These are phyloP conservation scores for Bauhinia variegata DNA, from an alignment of 306 rosid species.

Conservation along the genomic window DNA sequence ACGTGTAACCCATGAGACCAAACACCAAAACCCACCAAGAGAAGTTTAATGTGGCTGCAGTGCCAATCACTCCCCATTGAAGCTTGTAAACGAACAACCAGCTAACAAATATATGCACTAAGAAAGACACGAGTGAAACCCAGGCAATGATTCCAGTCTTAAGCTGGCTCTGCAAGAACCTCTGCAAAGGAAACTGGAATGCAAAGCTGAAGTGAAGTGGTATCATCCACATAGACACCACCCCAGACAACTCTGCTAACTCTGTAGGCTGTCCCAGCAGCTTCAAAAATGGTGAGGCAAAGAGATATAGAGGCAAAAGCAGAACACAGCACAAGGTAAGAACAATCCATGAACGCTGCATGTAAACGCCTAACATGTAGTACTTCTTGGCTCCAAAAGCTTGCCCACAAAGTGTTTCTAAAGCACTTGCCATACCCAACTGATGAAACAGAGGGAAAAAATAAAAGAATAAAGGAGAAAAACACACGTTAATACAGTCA, in stretches of 20 bases:
- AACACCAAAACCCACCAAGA: constrained; percentile 73
- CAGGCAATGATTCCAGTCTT: constrained; percentile 56
- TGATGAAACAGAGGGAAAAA: too few relatives aligned
- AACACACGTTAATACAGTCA: too few relatives aligned
- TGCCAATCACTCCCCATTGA: constrained; percentile 59
- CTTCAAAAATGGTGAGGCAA: constrained; percentile 59
- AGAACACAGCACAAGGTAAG: constrained; percentile 57
- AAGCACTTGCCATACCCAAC: constrained; percentile 90
- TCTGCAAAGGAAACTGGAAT: constrained; percentile 67
- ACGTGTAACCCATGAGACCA: constrained; percentile 51
- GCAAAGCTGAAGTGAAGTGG: constrained; percentile 72
- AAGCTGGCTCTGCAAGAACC: constrained; percentile 69
- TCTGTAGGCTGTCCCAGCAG: constrained; percentile 67
- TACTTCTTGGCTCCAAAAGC: constrained; percentile 81
- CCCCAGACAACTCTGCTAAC: constrained; percentile 58
- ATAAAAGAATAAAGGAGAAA: not conserved
- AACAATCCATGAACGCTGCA: constrained; percentile 90
- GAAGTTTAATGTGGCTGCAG: constrained; percentile 54
- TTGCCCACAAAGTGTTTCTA: constrained; percentile 86
- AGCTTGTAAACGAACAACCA: constrained; percentile 68
- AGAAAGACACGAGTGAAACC: constrained; percentile 47
- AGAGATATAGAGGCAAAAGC: constrained; percentile 59
- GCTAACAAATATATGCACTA: constrained; percentile 52
- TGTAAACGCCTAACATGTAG: constrained; percentile 78
- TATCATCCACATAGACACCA: constrained; percentile 52